Conservation (phyloP, 768 basidiomycete species). For the Lentinula sp. region DNA sequence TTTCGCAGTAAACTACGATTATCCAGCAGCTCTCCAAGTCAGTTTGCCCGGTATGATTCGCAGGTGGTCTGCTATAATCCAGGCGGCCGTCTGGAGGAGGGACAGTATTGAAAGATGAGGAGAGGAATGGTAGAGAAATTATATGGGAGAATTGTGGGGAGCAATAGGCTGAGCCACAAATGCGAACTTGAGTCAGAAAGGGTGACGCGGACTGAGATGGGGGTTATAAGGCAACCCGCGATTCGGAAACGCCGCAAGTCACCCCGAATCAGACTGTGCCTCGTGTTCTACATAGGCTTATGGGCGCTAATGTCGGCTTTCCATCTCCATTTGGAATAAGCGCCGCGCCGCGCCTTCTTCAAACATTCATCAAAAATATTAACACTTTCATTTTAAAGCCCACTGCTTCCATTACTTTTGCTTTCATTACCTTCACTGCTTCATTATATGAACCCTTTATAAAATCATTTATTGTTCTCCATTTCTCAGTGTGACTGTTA, state of each 20-base stretch:
- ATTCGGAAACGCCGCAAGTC: neutral
- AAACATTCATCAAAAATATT: neutral
- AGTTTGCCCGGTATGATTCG: neutral
- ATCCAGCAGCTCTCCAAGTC: neutral
- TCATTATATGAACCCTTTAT: neutral
- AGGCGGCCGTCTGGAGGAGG: neutral
- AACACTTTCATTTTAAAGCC: neutral
- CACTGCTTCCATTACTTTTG: neutral
- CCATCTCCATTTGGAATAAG: neutral
- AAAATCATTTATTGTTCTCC: too few species aligned
- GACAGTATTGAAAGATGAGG: slow-evolving; percentile 1
- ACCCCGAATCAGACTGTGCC: neutral
- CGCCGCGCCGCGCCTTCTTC: neutral
- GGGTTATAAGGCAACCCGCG: neutral
- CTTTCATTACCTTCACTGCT: neutral
- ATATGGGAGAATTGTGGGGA: neutral
- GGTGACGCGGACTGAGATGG: neutral
- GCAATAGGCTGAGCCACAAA: neutral
- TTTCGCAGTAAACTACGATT: neutral
- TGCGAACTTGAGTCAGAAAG: neutral
- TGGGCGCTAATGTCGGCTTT: neutral
- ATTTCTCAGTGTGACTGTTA: neutral
- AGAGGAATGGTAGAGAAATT: neutral
- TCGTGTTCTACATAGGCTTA: neutral
- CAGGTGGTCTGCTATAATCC: neutral